phyloP scores from a whole-genome alignment of 1,284 basidiomycete species.

The Papiliotrema fonsecae region DNA sequence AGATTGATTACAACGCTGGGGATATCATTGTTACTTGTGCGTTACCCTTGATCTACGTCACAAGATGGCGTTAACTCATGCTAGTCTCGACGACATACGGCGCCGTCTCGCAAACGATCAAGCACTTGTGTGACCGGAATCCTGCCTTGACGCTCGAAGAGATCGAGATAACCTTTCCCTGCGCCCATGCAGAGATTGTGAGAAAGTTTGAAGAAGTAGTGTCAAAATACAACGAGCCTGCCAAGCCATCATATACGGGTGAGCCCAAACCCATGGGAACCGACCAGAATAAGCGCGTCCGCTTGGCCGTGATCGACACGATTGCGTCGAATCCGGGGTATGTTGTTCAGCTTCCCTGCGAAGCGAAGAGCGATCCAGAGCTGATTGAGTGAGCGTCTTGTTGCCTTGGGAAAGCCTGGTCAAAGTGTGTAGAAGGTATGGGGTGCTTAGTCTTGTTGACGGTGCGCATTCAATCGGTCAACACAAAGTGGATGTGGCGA shows the following conservation, averaged over 20 bases:
- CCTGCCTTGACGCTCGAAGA: slow-evolving; percentile 55
- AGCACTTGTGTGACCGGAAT: slow-evolving; percentile 58
- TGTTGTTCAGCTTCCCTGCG: slow-evolving; percentile 6
- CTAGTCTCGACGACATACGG: slow-evolving; percentile 65
- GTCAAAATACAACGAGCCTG: slow-evolving; percentile 29
- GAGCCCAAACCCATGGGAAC: slow-evolving; percentile 31
- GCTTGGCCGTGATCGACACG: slow-evolving; percentile 70
- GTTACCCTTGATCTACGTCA: slow-evolving; percentile 12
- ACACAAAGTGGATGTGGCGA: slow-evolving; percentile 55
- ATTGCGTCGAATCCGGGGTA: slow-evolving; percentile 64
- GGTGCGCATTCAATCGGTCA: slow-evolving; percentile 77
- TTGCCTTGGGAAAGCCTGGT: slow-evolving; percentile 79
- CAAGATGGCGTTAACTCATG: neutral
- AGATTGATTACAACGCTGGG: slow-evolving; percentile 56
- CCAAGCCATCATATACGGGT: slow-evolving; percentile 25
- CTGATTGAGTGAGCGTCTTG: slow-evolving; percentile 49
- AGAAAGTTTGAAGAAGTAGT: slow-evolving; percentile 53
- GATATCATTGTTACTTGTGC: slow-evolving; percentile 55
- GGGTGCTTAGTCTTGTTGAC: slow-evolving; percentile 68
- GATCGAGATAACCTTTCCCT: slow-evolving; percentile 61
- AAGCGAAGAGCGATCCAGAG: neutral
- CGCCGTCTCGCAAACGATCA: slow-evolving; percentile 57
- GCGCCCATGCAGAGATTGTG: slow-evolving; percentile 59
- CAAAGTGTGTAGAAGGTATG: slow-evolving; percentile 62
- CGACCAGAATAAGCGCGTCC: slow-evolving; percentile 29